Evolutionary conservation across 2,329 filamentous ascomycete species (phyloP), one percentile per base, ranked within the genome.

Genomic region (Acrocalymma vagum): DNA sequence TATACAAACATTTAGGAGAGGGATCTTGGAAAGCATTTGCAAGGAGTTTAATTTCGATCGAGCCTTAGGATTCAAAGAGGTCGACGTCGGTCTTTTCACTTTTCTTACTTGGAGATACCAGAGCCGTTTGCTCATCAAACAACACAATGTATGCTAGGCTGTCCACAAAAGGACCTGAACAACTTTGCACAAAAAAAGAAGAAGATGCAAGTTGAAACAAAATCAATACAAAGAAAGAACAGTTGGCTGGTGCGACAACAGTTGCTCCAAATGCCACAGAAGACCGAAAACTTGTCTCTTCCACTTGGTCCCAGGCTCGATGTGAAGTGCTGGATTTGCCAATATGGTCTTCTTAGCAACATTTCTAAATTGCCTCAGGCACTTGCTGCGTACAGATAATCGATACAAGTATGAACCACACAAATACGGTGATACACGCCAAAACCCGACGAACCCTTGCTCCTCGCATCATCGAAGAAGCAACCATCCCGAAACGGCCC

Each of bases 91-190:
- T 63, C 53, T 50, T 61, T 60, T 48, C 29, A 37, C 42, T 53
- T 51, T 55, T 62, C 35, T 40, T 49, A 52, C 45, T 43, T 45
- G 53, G 59, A 64, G 65, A 69, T 69, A 69, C 65, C 65, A 68
- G 65, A 66, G 64, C 63, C n/a, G 39, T 47, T 54, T 42, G 56
- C 61, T 63, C 58, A 65, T n/a, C n/a, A n/a, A n/a, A n/a, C n/a
- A 27, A 34, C 25, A 48, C 35, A 61, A 37, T 65, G 60, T 67
- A 63, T 43, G 56, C 59, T 66, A 64, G 56, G 54, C 44, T 51
- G 44, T 51, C 48, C 48, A 32, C 13, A 53, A 46, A 52, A 53
- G 48, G 46, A 56, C 45, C 37, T 24, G 7, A 38, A 26, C 40
- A 31, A 33, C 21, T 10, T 30, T 9, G 33, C 17, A 40, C 18